Evolutionary conservation across 805 yeast species (phyloP).

Genomic region (Hanseniaspora hatyaiensis): DNA sequence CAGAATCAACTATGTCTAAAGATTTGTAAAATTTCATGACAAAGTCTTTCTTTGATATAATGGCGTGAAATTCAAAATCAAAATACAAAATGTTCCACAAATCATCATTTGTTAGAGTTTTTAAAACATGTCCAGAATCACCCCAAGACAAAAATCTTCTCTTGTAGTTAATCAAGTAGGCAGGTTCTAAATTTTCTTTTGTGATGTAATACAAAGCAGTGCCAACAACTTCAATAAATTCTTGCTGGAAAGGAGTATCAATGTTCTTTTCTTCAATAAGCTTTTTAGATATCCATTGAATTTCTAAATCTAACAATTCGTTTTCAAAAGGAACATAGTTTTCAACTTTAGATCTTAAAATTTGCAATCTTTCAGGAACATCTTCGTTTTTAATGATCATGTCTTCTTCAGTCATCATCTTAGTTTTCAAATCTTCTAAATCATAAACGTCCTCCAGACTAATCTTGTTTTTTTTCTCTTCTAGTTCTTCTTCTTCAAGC

Average conservation of each 20-base stretch:
- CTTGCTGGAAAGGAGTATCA: conserved; percentile 32
- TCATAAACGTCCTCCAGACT: conserved; percentile 85
- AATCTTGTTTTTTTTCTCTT: conserved; percentile 34
- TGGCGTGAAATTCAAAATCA: conserved; percentile 79
- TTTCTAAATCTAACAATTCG: conserved; percentile 59
- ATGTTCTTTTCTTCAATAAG: conserved; percentile 47
- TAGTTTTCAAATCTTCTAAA: conserved; percentile 80
- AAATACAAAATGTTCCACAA: conserved; percentile 81
- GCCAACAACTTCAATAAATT: conserved; percentile 59
- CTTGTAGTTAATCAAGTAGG: conserved; percentile 90
- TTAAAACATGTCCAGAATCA: conserved; percentile 37
- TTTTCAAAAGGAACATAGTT: conserved; percentile 46
- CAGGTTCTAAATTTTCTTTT: conserved; percentile 76
- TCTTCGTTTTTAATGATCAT: conserved; percentile 77
- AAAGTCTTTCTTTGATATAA: conserved; percentile 59
- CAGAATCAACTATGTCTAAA: conserved; percentile 46
- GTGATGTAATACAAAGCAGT: conserved; percentile 61
- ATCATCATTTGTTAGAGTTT: conserved; percentile 50
- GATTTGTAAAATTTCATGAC: conserved; percentile 46
- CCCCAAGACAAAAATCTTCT: conserved; percentile 60
- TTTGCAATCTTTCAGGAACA: conserved; percentile 85
- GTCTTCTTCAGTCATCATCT: conserved; percentile 85
- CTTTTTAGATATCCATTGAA: conserved; percentile 66
- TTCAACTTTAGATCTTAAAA: conserved; percentile 50
- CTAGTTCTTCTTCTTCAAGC: conserved; percentile 47